phyloP scores from a whole-genome alignment of 1,284 basidiomycete species.

The Tausonia pullulans region DNA sequence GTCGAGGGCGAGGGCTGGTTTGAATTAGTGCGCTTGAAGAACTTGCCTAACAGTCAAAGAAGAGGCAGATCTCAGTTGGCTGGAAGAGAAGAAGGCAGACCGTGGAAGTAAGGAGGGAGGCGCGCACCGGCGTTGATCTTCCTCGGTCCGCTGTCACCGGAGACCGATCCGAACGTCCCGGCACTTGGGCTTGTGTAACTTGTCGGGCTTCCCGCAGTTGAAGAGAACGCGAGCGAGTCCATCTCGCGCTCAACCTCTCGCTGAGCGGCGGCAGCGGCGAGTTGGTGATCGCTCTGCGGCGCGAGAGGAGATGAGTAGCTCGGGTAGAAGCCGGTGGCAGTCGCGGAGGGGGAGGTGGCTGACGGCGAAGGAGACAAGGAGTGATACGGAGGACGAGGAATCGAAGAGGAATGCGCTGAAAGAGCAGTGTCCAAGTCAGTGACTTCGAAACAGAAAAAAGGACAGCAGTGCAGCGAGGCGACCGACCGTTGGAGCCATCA shows the following conservation, averaged over 20 bases:
- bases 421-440: too few relatives aligned
- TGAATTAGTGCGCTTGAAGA: background rate
- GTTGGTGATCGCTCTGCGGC: slow-evolving; percentile 1
- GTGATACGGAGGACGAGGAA: background rate
- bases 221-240: slow-evolving; percentile 11
- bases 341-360: background rate
- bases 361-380: background rate
- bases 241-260: slow-evolving; percentile 16
- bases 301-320: background rate
- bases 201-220: background rate
- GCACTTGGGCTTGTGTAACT: background rate
- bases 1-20: too few relatives aligned
- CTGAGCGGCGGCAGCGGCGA: slow-evolving; percentile 9
- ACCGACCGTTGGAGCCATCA: too few relatives aligned
- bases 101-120: too few relatives aligned
- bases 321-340: background rate
- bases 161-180: background rate
- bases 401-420: too few relatives aligned
- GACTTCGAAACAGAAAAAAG: too few relatives aligned
- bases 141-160: background rate
- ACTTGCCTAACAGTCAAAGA: background rate
- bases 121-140: slow-evolving; percentile 16
- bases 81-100: too few relatives aligned
- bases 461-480: too few relatives aligned
- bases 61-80: too few relatives aligned